Percentiles rank a stretch among this genome's conserved stretches.
Conservation (phyloP, 495 filamentous ascomycete species). For the Podospora pseudocomata region DNA sequence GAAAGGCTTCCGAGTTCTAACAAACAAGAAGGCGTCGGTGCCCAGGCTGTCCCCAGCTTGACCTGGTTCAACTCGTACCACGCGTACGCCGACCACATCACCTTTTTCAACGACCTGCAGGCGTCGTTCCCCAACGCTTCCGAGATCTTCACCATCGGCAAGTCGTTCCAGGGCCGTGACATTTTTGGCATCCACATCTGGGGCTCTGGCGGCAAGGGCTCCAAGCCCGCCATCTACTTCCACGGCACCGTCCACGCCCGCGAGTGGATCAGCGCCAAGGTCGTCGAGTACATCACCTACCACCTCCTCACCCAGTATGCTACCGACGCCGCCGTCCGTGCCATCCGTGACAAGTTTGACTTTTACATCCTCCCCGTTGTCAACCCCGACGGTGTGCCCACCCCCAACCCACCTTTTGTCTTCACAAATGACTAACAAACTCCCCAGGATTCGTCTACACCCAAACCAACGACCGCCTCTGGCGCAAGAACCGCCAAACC, state of each 20-base stretch:
- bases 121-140: constrained; percentile 47
- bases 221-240: constrained; percentile 56
- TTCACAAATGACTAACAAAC: constrained; percentile 1
- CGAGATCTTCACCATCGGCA: constrained; percentile 51
- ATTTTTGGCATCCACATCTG: constrained; percentile 60
- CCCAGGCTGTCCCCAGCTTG: constrained; percentile 23
- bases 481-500: constrained; percentile 61
- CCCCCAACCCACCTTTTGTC: not conserved
- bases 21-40: constrained; percentile 19
- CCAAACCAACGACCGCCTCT: constrained; percentile 55
- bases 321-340: constrained; percentile 39
- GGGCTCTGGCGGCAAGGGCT: constrained; percentile 50
- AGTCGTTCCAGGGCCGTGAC: constrained; percentile 46
- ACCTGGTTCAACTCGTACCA: constrained; percentile 60
- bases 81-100: constrained; percentile 51
- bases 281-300: constrained; percentile 56
- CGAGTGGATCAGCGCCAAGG: constrained; percentile 59
- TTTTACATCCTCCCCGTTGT: constrained; percentile 61
- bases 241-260: constrained; percentile 62
- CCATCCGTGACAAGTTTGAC: constrained; percentile 56
- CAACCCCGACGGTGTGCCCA: constrained; percentile 54
- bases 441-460: constrained; percentile 57
- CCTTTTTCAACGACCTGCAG: constrained; percentile 50
- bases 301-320: constrained; percentile 47
- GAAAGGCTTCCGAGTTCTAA: constrained; percentile 10